Evolutionary conservation across 2,329 filamentous ascomycete genomes (phyloP), one percentile per base, ranked within the genome.

Genomic region (Fusarium abutilonis): DNA sequence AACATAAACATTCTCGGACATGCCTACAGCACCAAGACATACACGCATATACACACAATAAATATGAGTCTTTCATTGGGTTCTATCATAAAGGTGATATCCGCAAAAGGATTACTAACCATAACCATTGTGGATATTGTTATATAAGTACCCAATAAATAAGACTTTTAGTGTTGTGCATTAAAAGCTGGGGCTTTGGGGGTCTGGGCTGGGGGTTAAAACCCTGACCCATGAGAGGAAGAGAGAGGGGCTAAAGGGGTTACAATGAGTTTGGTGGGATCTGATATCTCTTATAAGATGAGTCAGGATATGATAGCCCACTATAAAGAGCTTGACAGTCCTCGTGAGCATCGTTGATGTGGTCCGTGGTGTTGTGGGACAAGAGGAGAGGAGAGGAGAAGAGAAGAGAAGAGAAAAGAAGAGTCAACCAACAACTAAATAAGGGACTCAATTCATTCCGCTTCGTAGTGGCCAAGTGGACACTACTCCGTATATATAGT

Each of bases 351-450:
- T 10, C 6, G 10, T 28, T 21, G 23, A 48, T 21, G 34, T 41
- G 28, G 35, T 35, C 36, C 53, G 29, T 56, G 35, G 40, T 56
- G 53, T 56, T 54, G 49, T 47, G 53, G 49, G 34, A 35, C 34
- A 28, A 41, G 14, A 39, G 11, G 28, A 29, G 35, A 34, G 13
- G 15, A 42, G 17, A 50, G n/a, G 17, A 21, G 17, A n/a, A 11
- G 26, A n/a, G 4, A 17, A 3, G 15, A 14, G 14, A 15, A 9
- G 9, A 35, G 8, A 8, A 35, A 35, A n/a, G n/a, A 10, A 19
- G 19, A 4, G 19, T 19, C 19, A 19, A 19, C 4, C 19, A 19
- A 3, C 19, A 19, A 19, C 19, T 19, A 19, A 19, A 19, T 19
- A 19, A 19, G 32, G 13, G 13, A 14, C 15, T 15, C 14, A 34